These are phyloP conservation scores for Furcasterigmium furcatum DNA, from an alignment of 2,329 filamentous ascomycete species.

Conservation along the genomic window DNA sequence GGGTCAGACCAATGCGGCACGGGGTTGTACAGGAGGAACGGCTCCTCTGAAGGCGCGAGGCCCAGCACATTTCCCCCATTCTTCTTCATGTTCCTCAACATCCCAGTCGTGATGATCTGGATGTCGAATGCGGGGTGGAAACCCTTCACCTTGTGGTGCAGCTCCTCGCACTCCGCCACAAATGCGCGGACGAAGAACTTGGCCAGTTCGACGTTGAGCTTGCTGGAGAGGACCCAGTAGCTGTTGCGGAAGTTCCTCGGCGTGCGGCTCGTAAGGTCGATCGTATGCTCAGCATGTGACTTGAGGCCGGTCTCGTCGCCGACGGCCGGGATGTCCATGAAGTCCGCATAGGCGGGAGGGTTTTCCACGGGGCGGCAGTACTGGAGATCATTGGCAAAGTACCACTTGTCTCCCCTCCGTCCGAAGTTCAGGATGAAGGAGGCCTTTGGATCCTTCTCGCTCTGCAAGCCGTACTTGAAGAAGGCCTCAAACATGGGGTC, in stretches of 20 bases:
- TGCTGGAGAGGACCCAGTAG: constrained; percentile 14
- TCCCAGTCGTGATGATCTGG: constrained; percentile 34
- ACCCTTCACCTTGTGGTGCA: constrained; percentile 11
- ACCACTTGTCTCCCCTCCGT: constrained; percentile 10
- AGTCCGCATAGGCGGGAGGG: constrained; percentile 31
- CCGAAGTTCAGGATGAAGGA: constrained; percentile 24
- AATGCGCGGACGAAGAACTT: constrained; percentile 11
- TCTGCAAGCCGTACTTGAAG: constrained; percentile 19
- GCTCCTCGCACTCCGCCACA: constrained; percentile 10
- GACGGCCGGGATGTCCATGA: constrained; percentile 24
- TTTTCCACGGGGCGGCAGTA: constrained; percentile 31
- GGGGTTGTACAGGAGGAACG: constrained; percentile 26
- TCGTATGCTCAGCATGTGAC: constrained; percentile 10
- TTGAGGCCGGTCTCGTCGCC: constrained; percentile 19
- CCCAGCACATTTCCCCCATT: constrained; percentile 39
- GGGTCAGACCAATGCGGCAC: constrained; percentile 17
- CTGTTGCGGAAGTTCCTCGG: constrained; percentile 15
- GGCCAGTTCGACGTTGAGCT: constrained; percentile 14
- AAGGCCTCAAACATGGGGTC: constrained; percentile 25
- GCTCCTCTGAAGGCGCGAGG: constrained; percentile 27
- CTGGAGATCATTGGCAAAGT: constrained; percentile 27
- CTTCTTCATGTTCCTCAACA: constrained; percentile 23
- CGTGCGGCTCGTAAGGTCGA: too few relatives aligned
- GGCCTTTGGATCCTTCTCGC: constrained; percentile 16
- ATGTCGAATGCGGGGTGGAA: constrained; percentile 23